Evolutionary conservation across 768 basidiomycete species (phyloP).

Genomic region (Antrodiella citrinella): DNA sequence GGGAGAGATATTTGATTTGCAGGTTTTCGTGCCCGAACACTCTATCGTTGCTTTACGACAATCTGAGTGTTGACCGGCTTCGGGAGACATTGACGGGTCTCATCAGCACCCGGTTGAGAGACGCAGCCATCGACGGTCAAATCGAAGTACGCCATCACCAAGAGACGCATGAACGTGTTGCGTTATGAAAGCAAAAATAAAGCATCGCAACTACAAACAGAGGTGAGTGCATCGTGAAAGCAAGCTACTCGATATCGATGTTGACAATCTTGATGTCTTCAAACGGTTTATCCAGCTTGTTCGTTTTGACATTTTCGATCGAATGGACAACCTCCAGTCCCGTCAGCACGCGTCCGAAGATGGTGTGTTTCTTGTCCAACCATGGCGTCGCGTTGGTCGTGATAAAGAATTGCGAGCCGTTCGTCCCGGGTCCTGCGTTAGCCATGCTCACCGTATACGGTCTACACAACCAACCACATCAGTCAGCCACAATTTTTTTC

Average conservation of each 20-base stretch:
- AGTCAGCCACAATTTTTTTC: background rate
- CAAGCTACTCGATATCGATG: conserved; percentile 55
- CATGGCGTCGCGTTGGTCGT: conserved; percentile 92
- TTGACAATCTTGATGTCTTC: conserved; percentile 92
- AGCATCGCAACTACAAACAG: no score
- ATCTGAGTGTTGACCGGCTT: conserved; percentile 10
- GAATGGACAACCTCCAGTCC: conserved; percentile 86
- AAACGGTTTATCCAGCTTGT: conserved; percentile 81
- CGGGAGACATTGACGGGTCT: conserved; percentile 19
- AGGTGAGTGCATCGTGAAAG: conserved; percentile 16
- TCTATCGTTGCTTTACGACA: background rate
- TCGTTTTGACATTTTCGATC: conserved; percentile 86
- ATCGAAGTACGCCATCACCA: conserved; percentile 26
- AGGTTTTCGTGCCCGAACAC: conserved; percentile 25
- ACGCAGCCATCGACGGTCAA: background rate
- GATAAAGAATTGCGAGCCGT: conserved; percentile 98
- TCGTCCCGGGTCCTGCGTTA: conserved; percentile 82
- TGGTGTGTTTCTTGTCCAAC: conserved; percentile 87
- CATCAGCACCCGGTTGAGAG: conserved; percentile 28
- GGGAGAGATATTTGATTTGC: conserved; percentile 30
- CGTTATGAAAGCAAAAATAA: conserved; percentile 27
- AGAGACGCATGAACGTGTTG: conserved; percentile 39
- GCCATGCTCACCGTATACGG: conserved; percentile 97
- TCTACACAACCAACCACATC: conserved; percentile 28
- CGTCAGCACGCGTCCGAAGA: conserved; percentile 83